Evolutionary conservation across 768 basidiomycete genomes (phyloP), one percentile per base, ranked within the genome.

Genomic region (Sarcodon aspratus): DNA sequence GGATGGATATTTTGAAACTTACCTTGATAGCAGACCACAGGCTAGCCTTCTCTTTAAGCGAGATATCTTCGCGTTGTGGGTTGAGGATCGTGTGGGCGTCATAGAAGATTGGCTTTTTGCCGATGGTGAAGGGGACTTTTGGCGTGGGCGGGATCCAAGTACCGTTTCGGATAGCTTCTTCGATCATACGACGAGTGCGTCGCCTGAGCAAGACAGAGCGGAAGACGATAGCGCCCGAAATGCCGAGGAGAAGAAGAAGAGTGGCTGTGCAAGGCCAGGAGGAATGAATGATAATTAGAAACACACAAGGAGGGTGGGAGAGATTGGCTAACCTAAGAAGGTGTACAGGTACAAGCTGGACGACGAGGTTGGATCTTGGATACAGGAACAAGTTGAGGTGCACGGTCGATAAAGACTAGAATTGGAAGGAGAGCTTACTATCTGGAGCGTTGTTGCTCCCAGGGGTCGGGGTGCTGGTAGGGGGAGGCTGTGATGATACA

Each of bases 151-250:
- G 72, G 9, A 75, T 52, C 73, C 77, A 82, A 7, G 79, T 79
- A 8, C 81, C 81, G 50, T 79, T 76, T 18, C 73, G 67, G 53
- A 82, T 82, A 13, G 79, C 80, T 51, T 82, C 79, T 47, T 76
- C 79, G 33, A 82, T 66, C 56, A 79, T 59, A 6, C 69, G 70
- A 13, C 76, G 72, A 49, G 80, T 78, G 3, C 83, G 73, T 11
- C 80, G 64, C 3, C 83, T 72, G n/a, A 84, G 68, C 36, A 83
- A 52, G 50, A 82, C 70, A 17, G 80, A 82, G 34, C 83, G 79
- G 43, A 75, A 54, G 51, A 85, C 74, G 58, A 85, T 82, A 10
- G 79, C 79, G 2, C 74, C 74, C 8, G 80, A 82, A n/a, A 85
- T 76, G 36, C 70, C 68, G 18, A 85, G 72, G 15, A 85, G 74